phyloP scores from a whole-genome alignment of 1,284 basidiomycete genomes.

The Pseudozyma pruni region DNA sequence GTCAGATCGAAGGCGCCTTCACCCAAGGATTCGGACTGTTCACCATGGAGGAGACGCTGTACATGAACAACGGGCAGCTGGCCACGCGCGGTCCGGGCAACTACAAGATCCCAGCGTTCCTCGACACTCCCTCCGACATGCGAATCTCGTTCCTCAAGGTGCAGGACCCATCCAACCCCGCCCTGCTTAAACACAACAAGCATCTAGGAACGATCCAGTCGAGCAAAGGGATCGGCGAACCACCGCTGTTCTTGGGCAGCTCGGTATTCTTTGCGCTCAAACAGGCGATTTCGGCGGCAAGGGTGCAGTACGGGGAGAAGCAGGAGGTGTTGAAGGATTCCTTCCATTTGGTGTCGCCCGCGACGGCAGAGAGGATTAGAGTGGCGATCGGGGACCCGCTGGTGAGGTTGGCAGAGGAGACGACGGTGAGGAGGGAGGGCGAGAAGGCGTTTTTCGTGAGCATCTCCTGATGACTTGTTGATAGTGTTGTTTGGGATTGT shows the following conservation, averaged over 20 bases:
- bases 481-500: not conserved
- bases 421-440: conserved; percentile 55
- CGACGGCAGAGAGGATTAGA: conserved; percentile 67
- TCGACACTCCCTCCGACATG: conserved; percentile 67
- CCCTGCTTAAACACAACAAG: conserved; percentile 21
- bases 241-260: conserved; percentile 67
- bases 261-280: conserved; percentile 66
- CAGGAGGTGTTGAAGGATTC: conserved; percentile 17
- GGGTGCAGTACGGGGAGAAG: conserved; percentile 53
- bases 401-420: conserved; percentile 46
- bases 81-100: conserved; percentile 66
- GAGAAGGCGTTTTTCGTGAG: conserved; percentile 66
- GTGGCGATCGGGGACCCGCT: conserved; percentile 63
- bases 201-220: conserved; percentile 64
- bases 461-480: conserved; percentile 40
- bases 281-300: conserved; percentile 62
- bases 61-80: conserved; percentile 65
- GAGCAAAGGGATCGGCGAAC: conserved; percentile 61
- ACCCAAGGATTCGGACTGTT: conserved; percentile 61
- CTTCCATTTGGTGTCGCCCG: conserved; percentile 63
- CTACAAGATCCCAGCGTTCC: conserved; percentile 68
- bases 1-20: conserved; percentile 67
- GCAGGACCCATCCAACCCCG: conserved; percentile 41
- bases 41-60: conserved; percentile 68
- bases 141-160: conserved; percentile 65